Evolutionary conservation across 257 asterid species (phyloP).

Genomic region (Paulownia fortunei): DNA sequence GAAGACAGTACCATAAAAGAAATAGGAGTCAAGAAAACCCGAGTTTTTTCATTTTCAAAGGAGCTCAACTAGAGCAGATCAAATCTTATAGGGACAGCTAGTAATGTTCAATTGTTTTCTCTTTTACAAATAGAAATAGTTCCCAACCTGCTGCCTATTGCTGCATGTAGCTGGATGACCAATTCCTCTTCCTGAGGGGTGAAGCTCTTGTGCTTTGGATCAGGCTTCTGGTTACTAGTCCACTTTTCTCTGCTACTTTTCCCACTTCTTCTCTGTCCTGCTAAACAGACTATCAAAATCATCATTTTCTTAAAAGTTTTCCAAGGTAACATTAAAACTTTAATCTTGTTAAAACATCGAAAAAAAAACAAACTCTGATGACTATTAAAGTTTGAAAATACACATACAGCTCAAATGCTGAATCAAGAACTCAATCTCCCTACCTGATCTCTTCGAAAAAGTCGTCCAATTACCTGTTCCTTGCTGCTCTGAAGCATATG

Average conservation of each 20-base stretch:
- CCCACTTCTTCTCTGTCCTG: constrained; percentile 68
- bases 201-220: constrained; percentile 58
- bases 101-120: too few species aligned
- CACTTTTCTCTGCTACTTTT: constrained; percentile 53
- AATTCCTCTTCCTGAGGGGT: constrained; percentile 85
- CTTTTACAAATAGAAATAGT: background rate
- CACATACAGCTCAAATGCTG: background rate
- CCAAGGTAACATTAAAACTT: background rate
- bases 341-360: background rate
- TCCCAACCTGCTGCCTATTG: constrained; percentile 84
- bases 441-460: constrained; percentile 65
- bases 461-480: constrained; percentile 53
- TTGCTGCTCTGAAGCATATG: constrained; percentile 47
- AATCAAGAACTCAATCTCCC: background rate
- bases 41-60: too few species aligned
- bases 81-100: too few species aligned
- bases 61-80: too few species aligned
- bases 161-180: constrained; percentile 82
- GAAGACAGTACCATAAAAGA: too few species aligned
- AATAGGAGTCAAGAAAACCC: background rate
- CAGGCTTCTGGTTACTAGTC: constrained; percentile 44
- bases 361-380: background rate
- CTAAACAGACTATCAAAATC: background rate
- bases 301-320: background rate
- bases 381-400: background rate